These are phyloP conservation scores for Lachnellula willkommii DNA, from an alignment of 2,329 filamentous ascomycete species.

Conservation along the genomic window DNA sequence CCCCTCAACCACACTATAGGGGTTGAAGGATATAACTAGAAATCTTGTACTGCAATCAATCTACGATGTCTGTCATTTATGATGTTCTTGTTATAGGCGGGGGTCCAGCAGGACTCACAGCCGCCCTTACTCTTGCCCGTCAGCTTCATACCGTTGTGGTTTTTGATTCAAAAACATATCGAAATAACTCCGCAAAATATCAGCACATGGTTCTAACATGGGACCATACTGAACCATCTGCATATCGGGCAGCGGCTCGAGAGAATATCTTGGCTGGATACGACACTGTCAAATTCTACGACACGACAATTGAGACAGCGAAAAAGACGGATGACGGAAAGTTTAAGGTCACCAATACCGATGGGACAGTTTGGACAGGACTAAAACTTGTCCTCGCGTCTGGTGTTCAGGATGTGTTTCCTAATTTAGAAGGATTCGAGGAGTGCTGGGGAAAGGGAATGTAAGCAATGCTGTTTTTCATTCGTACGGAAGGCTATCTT, in stretches of 20 bases:
- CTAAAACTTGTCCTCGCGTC: conserved; percentile 52
- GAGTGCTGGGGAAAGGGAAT: conserved; percentile 45
- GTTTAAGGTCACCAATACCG: too few relatives aligned
- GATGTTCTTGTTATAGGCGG: conserved; percentile 38
- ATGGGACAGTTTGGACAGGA: too few relatives aligned
- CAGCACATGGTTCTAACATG: conserved; percentile 41
- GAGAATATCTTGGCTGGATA: conserved; percentile 35
- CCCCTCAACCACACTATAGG: too few relatives aligned
- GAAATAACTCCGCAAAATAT: conserved; percentile 38
- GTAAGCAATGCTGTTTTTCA: too few relatives aligned
- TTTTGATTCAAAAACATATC: conserved; percentile 39
- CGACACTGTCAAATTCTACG: conserved; percentile 32
- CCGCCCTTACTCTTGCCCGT: conserved; percentile 36
- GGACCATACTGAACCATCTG: conserved; percentile 33
- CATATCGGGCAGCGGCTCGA: conserved; percentile 32
- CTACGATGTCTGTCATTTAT: background rate
- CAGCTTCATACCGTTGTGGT: conserved; percentile 37
- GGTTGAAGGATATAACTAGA: too few relatives aligned
- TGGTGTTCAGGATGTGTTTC: conserved; percentile 47
- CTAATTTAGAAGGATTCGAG: conserved; percentile 47
- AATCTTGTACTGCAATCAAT: too few relatives aligned
- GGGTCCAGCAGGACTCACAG: conserved; percentile 42
- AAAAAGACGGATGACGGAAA: too few relatives aligned
- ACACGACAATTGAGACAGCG: conserved; percentile 22
- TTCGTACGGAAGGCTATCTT: too few relatives aligned